phyloP scores from a whole-genome alignment of 176 grass and related monocot genomes.

The Poa pratensis region DNA sequence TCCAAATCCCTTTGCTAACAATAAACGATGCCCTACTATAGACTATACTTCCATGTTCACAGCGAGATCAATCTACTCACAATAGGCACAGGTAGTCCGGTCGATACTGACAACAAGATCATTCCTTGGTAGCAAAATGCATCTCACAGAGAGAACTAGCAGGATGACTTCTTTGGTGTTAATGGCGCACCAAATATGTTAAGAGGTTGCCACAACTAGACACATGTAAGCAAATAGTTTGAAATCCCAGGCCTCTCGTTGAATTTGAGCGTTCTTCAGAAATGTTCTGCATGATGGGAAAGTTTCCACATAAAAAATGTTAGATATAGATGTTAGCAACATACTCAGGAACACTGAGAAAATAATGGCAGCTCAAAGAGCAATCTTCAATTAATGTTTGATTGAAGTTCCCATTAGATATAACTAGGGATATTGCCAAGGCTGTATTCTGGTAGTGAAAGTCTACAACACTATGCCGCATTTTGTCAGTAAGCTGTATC shows the following conservation, averaged over 20 bases:
- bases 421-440: neutral
- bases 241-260: constrained; percentile 28
- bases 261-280: constrained; percentile 12
- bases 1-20: neutral
- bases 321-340: neutral
- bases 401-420: neutral
- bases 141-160: neutral
- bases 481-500: neutral
- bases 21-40: neutral
- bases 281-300: constrained; percentile 29
- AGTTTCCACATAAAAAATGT: neutral
- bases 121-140: constrained; percentile 10
- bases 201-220: neutral
- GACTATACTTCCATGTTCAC: constrained; percentile 31
- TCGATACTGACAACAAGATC: neutral
- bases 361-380: constrained; percentile 5
- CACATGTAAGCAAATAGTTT: constrained; percentile 6
- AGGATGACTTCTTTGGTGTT: constrained; percentile 19
- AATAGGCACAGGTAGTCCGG: neutral
- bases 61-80: constrained; percentile 29
- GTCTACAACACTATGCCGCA: neutral
- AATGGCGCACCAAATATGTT: neutral
- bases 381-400: neutral
- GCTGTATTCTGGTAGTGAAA: neutral
- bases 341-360: neutral